phyloP scores from a whole-genome alignment of 2,329 filamentous ascomycete species.

The Pestalotiopsis fici region DNA sequence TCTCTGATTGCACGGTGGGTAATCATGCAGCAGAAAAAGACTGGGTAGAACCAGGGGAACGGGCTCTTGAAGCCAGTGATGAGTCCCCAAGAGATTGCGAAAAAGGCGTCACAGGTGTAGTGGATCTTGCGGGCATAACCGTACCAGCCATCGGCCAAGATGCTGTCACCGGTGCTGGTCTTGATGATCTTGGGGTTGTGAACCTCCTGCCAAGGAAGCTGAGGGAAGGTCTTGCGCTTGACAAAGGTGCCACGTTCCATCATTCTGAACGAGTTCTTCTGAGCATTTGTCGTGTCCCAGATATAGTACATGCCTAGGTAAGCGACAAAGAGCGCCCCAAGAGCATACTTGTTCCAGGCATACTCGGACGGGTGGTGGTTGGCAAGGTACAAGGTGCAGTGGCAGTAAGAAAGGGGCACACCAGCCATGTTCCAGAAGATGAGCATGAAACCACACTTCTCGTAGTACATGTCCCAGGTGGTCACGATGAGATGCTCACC shows the following conservation, averaged over 20 bases:
- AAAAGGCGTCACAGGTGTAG: slow-evolving; percentile 51
- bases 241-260: slow-evolving; percentile 72
- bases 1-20: slow-evolving; percentile 75
- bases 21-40: slow-evolving; percentile 82
- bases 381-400: slow-evolving; percentile 88
- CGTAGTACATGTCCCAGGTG: slow-evolving; percentile 96
- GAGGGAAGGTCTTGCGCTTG: slow-evolving; percentile 80
- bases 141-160: slow-evolving; percentile 87
- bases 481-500: slow-evolving; percentile 88
- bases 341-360: slow-evolving; percentile 70
- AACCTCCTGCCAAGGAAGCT: slow-evolving; percentile 85
- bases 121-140: slow-evolving; percentile 67
- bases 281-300: slow-evolving; percentile 89
- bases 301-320: slow-evolving; percentile 88
- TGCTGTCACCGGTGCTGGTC: slow-evolving; percentile 71
- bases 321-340: slow-evolving; percentile 64
- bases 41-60: slow-evolving; percentile 87
- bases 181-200: slow-evolving; percentile 79
- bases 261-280: slow-evolving; percentile 90
- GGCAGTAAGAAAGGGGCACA: slow-evolving; percentile 88
- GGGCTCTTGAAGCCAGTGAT: slow-evolving; percentile 62
- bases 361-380: slow-evolving; percentile 80
- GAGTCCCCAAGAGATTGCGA: slow-evolving; percentile 51
- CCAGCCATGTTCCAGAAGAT: slow-evolving; percentile 97
- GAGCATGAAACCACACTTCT: slow-evolving; percentile 97